Conservation (phyloP, 2,329 filamentous ascomycete genomes). For the Hypocrella siamensis region DNA sequence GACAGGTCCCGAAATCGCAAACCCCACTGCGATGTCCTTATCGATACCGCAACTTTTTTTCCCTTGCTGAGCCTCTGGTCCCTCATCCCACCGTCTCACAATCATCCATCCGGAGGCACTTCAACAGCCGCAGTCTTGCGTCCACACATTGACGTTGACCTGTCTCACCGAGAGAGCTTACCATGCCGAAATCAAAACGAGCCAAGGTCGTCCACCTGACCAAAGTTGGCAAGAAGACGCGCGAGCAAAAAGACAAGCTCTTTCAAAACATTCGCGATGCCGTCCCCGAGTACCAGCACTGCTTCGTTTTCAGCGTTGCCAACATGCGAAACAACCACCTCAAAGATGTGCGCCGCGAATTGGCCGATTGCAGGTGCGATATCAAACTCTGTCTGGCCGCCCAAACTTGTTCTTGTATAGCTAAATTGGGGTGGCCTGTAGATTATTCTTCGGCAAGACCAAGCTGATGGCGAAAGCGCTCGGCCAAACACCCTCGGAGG, state of each 20-base stretch:
- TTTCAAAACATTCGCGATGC: constrained; percentile 79
- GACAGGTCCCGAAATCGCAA: neutral
- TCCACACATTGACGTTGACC: too few species aligned
- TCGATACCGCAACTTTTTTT: constrained; percentile 4
- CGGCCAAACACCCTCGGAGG: constrained; percentile 60
- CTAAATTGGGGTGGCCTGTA: constrained; percentile 19
- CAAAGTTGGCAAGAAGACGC: constrained; percentile 81
- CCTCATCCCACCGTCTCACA: neutral
- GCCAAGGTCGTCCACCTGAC: constrained; percentile 79
- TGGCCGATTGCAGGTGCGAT: constrained; percentile 48
- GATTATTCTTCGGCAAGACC: constrained; percentile 97
- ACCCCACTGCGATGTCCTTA: constrained; percentile 1
- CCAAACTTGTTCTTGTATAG: neutral
- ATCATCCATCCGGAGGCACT: too few species aligned
- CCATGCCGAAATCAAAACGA: constrained; percentile 95
- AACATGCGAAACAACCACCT: constrained; percentile 98
- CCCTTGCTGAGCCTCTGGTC: too few species aligned
- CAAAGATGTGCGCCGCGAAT: constrained; percentile 75
- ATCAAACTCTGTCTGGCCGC: constrained; percentile 1
- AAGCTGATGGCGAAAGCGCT: constrained; percentile 97
- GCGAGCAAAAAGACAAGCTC: constrained; percentile 80
- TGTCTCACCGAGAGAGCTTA: too few species aligned
- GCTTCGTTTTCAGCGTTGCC: constrained; percentile 85
- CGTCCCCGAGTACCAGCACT: constrained; percentile 72
- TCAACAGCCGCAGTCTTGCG: too few species aligned